These are phyloP conservation scores for Mycena floridula DNA, from an alignment of 768 basidiomycete species.

Conservation along the genomic window DNA sequence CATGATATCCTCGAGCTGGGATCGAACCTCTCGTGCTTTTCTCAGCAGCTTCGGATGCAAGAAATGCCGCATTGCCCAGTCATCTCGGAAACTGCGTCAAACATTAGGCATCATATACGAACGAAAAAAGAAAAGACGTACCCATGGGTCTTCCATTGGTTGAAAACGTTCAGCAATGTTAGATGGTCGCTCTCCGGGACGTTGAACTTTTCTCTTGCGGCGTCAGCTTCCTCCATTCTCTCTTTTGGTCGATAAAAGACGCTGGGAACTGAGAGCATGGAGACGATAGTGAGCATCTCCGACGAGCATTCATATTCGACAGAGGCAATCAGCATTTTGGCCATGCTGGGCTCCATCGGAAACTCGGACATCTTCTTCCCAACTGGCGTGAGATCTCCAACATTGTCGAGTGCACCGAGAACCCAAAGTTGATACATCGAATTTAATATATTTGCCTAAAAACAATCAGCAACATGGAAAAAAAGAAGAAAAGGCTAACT, in stretches of 20 bases:
- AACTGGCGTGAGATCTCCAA: conserved; percentile 88
- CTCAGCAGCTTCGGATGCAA: conserved; percentile 92
- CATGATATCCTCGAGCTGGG: conserved; percentile 98
- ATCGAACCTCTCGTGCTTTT: conserved; percentile 92
- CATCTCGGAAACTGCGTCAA: conserved; percentile 81
- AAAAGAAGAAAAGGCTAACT: conserved; percentile 22
- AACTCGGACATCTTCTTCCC: conserved; percentile 99
- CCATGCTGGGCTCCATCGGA: conserved; percentile 99
- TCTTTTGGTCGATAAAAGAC: conserved; percentile 98
- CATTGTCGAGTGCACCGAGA: conserved; percentile 93
- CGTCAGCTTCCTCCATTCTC: conserved; percentile 95
- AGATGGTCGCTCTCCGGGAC: conserved; percentile 98
- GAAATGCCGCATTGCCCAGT: conserved; percentile 94
- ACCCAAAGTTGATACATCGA: conserved; percentile 99
- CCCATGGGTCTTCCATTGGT: conserved; percentile 97
- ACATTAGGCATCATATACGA: conserved; percentile 1
- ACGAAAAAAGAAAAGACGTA: too few relatives aligned
- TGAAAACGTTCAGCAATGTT: conserved; percentile 92
- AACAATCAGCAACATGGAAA: conserved; percentile 35
- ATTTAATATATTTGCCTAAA: conserved; percentile 95
- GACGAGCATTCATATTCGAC: conserved; percentile 90
- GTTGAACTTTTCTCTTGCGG: conserved; percentile 96
- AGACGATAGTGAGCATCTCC: conserved; percentile 98
- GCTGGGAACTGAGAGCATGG: conserved; percentile 96
- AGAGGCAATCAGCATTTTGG: conserved; percentile 96